Percentiles rank a stretch among this genome's conserved stretches.
Evolutionary conservation across 148 eudicot species (phyloP).

Genomic region (Tetragonia tetragonoides): DNA sequence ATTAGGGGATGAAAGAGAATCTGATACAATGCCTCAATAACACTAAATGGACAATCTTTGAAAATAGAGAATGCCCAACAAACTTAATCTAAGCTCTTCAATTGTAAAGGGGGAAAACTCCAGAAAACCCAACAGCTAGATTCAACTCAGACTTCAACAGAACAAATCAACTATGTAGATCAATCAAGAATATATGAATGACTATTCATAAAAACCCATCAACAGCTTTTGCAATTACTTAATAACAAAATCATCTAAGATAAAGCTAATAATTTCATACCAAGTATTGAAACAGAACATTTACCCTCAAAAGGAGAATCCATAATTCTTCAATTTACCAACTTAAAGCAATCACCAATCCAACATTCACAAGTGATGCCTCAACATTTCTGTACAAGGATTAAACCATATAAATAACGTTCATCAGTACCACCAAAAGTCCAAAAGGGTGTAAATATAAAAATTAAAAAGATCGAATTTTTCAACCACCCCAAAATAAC

Average conservation of each 20-base stretch:
- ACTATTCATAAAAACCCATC: background rate
- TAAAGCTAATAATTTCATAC: background rate
- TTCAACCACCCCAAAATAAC: background rate
- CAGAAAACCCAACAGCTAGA: constrained; percentile 8
- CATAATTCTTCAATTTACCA: constrained; percentile 33
- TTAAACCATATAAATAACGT: constrained; percentile 4
- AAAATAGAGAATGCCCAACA: constrained; percentile 12
- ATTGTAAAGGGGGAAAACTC: background rate
- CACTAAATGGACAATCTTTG: constrained; percentile 1
- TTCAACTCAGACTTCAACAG: background rate
- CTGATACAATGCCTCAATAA: constrained; percentile 4
- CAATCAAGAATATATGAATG: constrained; percentile 5
- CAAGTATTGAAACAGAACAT: constrained; percentile 11
- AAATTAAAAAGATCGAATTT: background rate
- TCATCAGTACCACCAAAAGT: background rate
- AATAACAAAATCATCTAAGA: background rate
- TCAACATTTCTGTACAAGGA: constrained; percentile 25
- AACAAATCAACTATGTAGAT: constrained; percentile 8
- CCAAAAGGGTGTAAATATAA: background rate
- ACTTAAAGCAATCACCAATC: constrained; percentile 23
- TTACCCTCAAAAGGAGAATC: constrained; percentile 62
- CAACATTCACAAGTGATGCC: constrained; percentile 28
- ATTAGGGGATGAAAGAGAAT: constrained; percentile 12
- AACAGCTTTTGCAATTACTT: background rate
- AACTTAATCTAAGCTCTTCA: background rate